Base-by-base conservation (phyloP, 495 filamentous ascomycete species). In the Aspergillus sclerotiicarbonarius region DNA sequence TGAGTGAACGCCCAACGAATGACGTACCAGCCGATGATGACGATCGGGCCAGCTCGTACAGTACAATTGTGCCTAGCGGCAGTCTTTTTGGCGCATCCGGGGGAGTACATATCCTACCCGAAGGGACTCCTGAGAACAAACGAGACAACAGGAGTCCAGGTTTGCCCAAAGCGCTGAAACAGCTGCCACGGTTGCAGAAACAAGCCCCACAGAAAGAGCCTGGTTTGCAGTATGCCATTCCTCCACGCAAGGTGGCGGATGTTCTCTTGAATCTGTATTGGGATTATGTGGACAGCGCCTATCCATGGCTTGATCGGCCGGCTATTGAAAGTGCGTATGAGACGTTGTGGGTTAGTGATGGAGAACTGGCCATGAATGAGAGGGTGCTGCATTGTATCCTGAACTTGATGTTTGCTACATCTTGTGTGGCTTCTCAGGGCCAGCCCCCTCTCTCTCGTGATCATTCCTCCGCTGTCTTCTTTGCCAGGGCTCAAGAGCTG, bases 221-320 rank as follows among this genome's bases (percentile, higher is more conserved):
- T 46, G 58, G 56, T 13, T 39, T 49, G 44, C 62, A 62, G n/a
- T 67, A 55, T 54, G 48, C 35, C n/a, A 53, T 67, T 29, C 64
- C 64, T 43, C 47, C 61, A 33, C 18, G 64, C 32, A 63, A 64
- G 31, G 48, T 55, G 35, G 64, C 64, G 8, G 62, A 67, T 33
- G 41, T 52, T 33, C 41, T 67, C 20, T 19, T 67, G 19, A 41
- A 12, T 50, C 21, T 58, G 7, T 67, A 67, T 47, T 67, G 64
- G 64, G 63, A 60, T 13, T 61, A 59, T 30, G 61, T 67, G 19
- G 58, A 67, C 56, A 56, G 39, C 25, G 47, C 60, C 18, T 64
- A 64, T 41, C 64, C 64, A 8, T 63, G 59, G 55, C 51, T 67
- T 19, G 55, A 67, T 43, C 43, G 55, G 52, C 15, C 51, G 4